Conservation (phyloP, 331 rosid genomes). For the Quercus lobata region DNA sequence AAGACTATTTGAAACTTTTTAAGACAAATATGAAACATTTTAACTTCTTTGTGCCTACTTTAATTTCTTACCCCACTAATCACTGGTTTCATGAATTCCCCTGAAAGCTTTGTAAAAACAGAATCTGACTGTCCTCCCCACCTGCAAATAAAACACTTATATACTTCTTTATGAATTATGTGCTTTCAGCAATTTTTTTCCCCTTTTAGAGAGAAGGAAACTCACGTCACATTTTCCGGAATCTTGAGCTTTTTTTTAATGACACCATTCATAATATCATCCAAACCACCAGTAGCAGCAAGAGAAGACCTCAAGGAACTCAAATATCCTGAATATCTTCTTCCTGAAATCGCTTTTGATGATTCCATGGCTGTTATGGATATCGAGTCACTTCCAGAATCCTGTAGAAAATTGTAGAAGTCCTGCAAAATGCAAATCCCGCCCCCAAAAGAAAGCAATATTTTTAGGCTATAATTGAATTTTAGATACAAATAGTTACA, state of each 20-base stretch:
- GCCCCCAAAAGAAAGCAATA: neutral
- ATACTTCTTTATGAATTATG: neutral
- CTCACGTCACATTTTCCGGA: slow-evolving; percentile 68
- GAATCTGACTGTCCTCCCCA: slow-evolving; percentile 62
- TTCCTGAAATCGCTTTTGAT: slow-evolving; percentile 26
- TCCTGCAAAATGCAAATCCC: slow-evolving; percentile 46
- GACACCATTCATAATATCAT: slow-evolving; percentile 58
- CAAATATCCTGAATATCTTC: slow-evolving; percentile 64
- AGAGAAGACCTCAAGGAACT: slow-evolving; percentile 34
- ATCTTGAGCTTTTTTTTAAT: slow-evolving; percentile 68
- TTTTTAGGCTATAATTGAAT: neutral
- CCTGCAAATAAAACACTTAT: slow-evolving; percentile 30
- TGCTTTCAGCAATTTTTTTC: neutral
- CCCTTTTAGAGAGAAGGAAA: neutral
- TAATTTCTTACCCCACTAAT: slow-evolving; percentile 61
- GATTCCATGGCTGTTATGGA: slow-evolving; percentile 22
- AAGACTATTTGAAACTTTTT: neutral
- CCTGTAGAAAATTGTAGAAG: slow-evolving; percentile 67
- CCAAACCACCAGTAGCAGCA: slow-evolving; percentile 37
- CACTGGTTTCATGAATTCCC: slow-evolving; percentile 94
- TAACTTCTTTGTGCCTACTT: neutral
- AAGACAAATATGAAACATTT: too few species aligned
- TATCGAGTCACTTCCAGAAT: slow-evolving; percentile 33
- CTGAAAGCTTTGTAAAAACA: slow-evolving; percentile 37
- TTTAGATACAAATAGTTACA: neutral